A percentile compares a stretch with the other conserved stretches of the same genome.
Conservation (phyloP, 805 yeast genomes). For the Alloascoidea africana region DNA sequence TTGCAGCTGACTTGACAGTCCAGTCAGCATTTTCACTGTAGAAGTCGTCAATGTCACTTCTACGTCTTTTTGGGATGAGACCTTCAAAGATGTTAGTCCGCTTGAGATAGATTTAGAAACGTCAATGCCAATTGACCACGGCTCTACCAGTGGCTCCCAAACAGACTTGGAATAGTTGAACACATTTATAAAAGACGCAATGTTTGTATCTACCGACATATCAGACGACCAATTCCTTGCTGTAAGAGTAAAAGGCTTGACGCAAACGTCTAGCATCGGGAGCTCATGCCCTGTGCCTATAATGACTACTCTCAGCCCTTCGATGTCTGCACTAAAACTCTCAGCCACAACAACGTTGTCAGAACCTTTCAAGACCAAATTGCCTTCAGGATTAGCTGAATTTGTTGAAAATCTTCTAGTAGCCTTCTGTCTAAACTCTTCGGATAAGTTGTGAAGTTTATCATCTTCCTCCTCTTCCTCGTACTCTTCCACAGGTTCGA, state of each 20-base stretch:
- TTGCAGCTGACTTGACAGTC: not conserved
- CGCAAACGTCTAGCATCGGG: constrained; percentile 68
- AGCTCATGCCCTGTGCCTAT: constrained; percentile 87
- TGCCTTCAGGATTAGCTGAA: not conserved
- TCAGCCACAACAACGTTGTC: constrained; percentile 49
- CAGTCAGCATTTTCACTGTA: constrained; percentile 56
- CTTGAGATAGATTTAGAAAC: constrained; percentile 33
- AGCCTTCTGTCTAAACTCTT: constrained; percentile 7
- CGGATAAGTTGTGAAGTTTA: constrained; percentile 6
- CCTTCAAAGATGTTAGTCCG: constrained; percentile 39
- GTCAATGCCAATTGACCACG: constrained; percentile 69
- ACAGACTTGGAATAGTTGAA: constrained; percentile 81
- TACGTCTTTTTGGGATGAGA: constrained; percentile 62
- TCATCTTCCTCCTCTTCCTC: constrained; percentile 9
- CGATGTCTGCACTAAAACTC: constrained; percentile 44
- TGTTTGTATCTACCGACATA: constrained; percentile 47
- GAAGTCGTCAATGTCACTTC: constrained; percentile 75
- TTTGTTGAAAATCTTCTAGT: too few relatives aligned
- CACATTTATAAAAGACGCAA: constrained; percentile 56
- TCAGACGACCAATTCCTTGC: constrained; percentile 84
- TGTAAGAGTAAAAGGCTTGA: constrained; percentile 49
- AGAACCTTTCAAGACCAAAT: constrained; percentile 7
- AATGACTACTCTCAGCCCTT: constrained; percentile 66
- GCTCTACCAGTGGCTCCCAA: constrained; percentile 92
- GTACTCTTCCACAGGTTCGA: constrained; percentile 7